A percentile compares a stretch with the other conserved stretches of the same genome.
Evolutionary conservation across 2,329 filamentous ascomycete genomes (phyloP).

Genomic region (Neofusicoccum cordaticola): DNA sequence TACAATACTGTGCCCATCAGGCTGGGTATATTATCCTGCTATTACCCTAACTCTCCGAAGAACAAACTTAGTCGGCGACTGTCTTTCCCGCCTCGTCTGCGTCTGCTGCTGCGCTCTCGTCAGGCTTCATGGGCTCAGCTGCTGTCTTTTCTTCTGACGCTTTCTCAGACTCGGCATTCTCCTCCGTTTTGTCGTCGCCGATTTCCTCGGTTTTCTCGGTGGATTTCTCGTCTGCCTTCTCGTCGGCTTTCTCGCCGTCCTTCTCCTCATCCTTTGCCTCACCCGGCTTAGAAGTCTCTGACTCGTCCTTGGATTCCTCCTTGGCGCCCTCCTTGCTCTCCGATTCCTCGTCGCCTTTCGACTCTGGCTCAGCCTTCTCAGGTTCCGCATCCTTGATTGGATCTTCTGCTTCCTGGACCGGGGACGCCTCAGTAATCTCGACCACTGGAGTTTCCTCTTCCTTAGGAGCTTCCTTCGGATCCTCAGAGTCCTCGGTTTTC

Average conservation of each 20-base stretch:
- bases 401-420: not conserved
- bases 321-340: not conserved
- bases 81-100: conserved; percentile 9
- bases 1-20: conserved; percentile 4
- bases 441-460: not conserved
- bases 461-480: not conserved
- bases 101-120: not conserved
- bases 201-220: conserved; percentile 26
- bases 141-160: conserved; percentile 18
- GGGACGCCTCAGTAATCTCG: conserved; percentile 1
- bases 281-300: not conserved
- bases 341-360: not conserved
- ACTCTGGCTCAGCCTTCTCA: conserved; percentile 11
- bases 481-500: conserved; percentile 14
- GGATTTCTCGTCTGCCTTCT: conserved; percentile 21
- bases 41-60: not conserved
- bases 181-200: conserved; percentile 18
- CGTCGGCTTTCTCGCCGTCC: conserved; percentile 20
- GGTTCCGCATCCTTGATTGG: not conserved
- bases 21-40: conserved; percentile 13
- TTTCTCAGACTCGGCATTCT: conserved; percentile 24
- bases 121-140: not conserved
- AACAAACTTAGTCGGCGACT: conserved; percentile 3
- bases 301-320: not conserved
- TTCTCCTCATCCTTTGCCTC: conserved; percentile 21